Evolutionary conservation across 257 asterid species (phyloP), one percentile per base, ranked within the genome.

Genomic region (Solanum arcanum): DNA sequence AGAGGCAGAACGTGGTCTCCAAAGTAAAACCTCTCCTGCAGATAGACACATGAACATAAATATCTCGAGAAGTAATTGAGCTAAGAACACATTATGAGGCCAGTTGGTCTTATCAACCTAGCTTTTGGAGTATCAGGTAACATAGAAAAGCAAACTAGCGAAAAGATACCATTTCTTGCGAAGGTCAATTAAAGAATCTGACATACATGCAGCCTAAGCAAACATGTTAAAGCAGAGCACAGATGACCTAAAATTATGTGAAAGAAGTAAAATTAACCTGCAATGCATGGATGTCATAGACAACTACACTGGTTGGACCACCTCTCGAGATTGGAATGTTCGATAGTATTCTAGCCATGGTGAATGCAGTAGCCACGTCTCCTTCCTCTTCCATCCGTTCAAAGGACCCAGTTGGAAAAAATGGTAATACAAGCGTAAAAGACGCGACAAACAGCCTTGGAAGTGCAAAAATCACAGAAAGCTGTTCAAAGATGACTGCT

Each of bases 311-410:
- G 88, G 98, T 95, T 0, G 99, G 99, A 87, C 98, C 99, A 52
- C 99, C 99, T 91, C 98, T 94, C 11, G 99, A 94, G 87, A 94
- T 89, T 77, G 98, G 99, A 88, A 90, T 93, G 88, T 95, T 94
- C 15, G 99, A 96, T 33, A 96, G 89, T 93, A 96, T 95, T 88
- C 99, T 92, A 86, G 99, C 99, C 98, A 96, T 92, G 75, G 99
- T 96, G 89, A 94, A 96, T 15, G 98, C 98, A 87, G 98, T 96
- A 33, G 98, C 99, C 21, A 96, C 98, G 88, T 96, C 98, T 56
- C 99, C 99, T 89, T 96, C 98, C 94, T 94, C 98, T 94, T 96
- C 99, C 86, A 94, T 91, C 78, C 99, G 90, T 89, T 96, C 99
- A 86, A 96, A 96, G 62, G 98, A 93, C 80, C 98, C 99, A 39